Evolutionary conservation across 306 rosid species (phyloP).

Genomic region (Alnus glutinosa): DNA sequence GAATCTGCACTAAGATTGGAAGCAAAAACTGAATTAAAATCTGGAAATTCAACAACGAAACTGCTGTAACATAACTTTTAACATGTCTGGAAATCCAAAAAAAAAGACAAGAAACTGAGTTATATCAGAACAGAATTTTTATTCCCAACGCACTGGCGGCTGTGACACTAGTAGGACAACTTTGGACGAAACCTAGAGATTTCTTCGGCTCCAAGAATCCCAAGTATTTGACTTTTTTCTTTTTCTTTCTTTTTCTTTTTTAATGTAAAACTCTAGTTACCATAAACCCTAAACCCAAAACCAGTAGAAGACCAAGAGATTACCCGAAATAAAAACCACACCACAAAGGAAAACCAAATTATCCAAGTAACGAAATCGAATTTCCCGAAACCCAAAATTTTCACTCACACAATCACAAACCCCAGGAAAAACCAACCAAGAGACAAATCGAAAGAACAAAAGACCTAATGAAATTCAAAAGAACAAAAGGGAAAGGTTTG

Average conservation of each 20-base stretch:
- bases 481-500: neutral
- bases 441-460: neutral
- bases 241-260: neutral
- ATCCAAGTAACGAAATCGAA: neutral
- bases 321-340: neutral
- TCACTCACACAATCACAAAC: neutral
- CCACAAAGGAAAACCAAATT: neutral
- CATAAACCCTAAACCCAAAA: neutral
- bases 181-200: neutral
- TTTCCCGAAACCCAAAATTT: neutral
- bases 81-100: neutral
- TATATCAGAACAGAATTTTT: neutral
- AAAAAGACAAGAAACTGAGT: neutral
- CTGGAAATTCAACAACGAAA: neutral
- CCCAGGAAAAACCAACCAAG: neutral
- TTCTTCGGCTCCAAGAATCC: conserved; percentile 19
- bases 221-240: conserved; percentile 1
- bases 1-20: conserved; percentile 33
- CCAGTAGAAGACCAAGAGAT: neutral
- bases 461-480: neutral
- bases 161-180: neutral
- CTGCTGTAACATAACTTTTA: neutral
- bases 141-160: neutral
- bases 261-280: neutral
- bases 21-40: neutral